Evolutionary conservation across 1,284 basidiomycete genomes (phyloP), one percentile per base, ranked within the genome.

Genomic region (Ceratobasidium sp.): DNA sequence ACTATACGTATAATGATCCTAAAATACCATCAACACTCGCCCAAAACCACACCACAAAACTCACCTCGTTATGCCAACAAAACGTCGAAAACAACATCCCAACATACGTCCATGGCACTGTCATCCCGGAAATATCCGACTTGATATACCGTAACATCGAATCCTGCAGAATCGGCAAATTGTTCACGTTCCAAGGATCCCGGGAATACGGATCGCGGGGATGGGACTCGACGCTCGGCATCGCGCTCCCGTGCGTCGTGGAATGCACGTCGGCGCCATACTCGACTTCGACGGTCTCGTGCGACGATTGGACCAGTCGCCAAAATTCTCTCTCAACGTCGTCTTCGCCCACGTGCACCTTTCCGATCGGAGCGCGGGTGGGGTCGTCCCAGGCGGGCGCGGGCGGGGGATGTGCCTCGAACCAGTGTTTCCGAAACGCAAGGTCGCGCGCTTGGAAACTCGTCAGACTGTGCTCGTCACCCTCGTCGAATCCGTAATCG

Each of bases 61-160:
- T 69, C 79, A 92, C 92, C 88, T 99, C 98, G 81, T 99, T 99
- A 84, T 99, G 98, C 98, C 98, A 99, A 82, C 97, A 98, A 83
- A 99, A 99, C 0, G 98, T 97, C 11, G 96, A 98, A 82, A 99
- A 98, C 58, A 96, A 88, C 97, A 99, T 99, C 64, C 98, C 98
- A 75, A 99, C 95, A 82, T 99, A 99, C 72, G 96, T 98, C 98
- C 98, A 99, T 7, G 98, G 98, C 3, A 98, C 95, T 0, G 98
- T 99, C 98, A 99, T 99, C 22, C 98, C 98, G 72, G 96, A 98
- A 75, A 99, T 98, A 82, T 99, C 97, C 5, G 95, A 96, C 83
- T 98, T 98, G 85, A 99, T 98, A 83, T 93, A 99, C 24, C 92
- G 88, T 61, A 95, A 85, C 53, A 96, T 87, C 69, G 95, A 98